Percentiles rank a stretch among this genome's conserved stretches.
These are phyloP conservation scores for Albugo candida DNA, from an alignment of 352 stramenopile species.

Conservation along the genomic window DNA sequence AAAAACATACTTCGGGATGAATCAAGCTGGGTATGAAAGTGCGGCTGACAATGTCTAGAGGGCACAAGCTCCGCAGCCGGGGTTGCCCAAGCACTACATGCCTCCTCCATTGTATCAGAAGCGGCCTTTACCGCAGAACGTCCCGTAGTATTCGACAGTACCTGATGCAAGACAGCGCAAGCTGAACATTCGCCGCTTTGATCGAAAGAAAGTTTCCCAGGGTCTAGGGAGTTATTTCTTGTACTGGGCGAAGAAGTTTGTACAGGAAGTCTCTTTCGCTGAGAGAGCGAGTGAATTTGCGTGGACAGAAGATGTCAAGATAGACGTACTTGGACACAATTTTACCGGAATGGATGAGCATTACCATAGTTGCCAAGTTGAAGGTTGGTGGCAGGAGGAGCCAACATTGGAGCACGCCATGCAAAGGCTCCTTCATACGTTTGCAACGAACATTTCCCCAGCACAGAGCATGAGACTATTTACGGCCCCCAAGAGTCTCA, in stretches of 20 bases:
- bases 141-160: no score
- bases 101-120: not conserved
- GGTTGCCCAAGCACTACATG: not conserved
- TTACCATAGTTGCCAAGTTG: constrained; percentile 1
- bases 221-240: not conserved
- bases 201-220: constrained; percentile 1
- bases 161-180: not conserved
- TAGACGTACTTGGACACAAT: not conserved
- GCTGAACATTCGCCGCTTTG: not conserved
- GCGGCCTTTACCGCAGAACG: not conserved
- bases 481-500: not conserved
- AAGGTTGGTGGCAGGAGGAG: not conserved
- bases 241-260: not conserved
- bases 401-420: not conserved
- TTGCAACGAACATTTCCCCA: not conserved
- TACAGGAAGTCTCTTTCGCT: not conserved
- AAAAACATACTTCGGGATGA: no score
- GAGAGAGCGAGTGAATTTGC: not conserved
- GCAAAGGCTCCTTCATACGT: constrained; percentile 1
- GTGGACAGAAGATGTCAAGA: constrained; percentile 1
- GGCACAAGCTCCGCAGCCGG: no score
- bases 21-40: no score
- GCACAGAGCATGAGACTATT: constrained; percentile 1
- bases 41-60: no score
- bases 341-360: not conserved